Evolutionary conservation across 129 eudicot species (phyloP).

Genomic region (Cynara cardunculus): DNA sequence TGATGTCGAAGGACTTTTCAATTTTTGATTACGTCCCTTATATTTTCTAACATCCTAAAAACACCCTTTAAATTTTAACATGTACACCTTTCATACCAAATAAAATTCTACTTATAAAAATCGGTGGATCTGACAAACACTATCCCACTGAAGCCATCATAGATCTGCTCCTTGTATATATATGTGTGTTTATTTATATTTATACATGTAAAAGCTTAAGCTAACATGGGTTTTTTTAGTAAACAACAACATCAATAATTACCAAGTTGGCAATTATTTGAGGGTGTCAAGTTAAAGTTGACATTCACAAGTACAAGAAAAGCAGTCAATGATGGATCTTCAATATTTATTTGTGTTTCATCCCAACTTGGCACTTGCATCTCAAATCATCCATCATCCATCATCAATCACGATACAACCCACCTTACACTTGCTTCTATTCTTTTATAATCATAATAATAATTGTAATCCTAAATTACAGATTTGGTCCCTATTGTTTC

Average conservation of each 20-base stretch:
- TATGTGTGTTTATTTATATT: neutral
- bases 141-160: too few species aligned
- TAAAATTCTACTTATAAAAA: too few species aligned
- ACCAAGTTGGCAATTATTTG: conserved; percentile 24
- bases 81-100: too few species aligned
- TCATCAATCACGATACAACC: neutral
- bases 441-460: neutral
- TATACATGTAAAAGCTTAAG: neutral
- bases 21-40: too few species aligned
- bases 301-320: conserved; percentile 24
- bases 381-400: neutral
- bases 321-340: conserved; percentile 27
- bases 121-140: too few species aligned
- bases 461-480: too few species aligned
- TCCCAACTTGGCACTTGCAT: neutral
- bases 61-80: too few species aligned
- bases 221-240: conserved; percentile 20
- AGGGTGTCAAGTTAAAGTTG: conserved; percentile 25
- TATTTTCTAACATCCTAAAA: too few species aligned
- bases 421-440: neutral
- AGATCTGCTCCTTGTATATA: too few species aligned
- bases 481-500: too few species aligned
- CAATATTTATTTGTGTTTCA: neutral
- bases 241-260: neutral
- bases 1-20: too few species aligned